These are phyloP conservation scores for Leccinum sublutescens DNA, from an alignment of 768 basidiomycete genomes.

Conservation along the genomic window DNA sequence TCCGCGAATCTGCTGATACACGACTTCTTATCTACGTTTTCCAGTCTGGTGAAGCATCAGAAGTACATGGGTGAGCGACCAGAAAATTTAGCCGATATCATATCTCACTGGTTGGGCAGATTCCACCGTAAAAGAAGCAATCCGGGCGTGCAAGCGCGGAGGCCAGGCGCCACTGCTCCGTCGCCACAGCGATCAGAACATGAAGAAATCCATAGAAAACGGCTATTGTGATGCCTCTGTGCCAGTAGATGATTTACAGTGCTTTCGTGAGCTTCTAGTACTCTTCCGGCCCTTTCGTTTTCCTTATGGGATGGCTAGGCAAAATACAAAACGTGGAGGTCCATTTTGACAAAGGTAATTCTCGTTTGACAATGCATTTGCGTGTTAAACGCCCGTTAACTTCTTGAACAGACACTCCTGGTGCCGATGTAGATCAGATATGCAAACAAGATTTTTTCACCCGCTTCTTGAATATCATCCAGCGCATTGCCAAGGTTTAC, in stretches of 20 bases:
- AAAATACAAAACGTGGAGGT: too few species aligned
- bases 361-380: too few species aligned
- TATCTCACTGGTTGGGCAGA: not conserved
- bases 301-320: too few species aligned
- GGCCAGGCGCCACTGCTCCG: constrained; percentile 20
- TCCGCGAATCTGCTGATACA: too few species aligned
- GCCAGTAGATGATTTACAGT: constrained; percentile 50
- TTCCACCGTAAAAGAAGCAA: not conserved
- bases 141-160: not conserved
- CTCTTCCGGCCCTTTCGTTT: too few species aligned
- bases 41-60: constrained; percentile 32
- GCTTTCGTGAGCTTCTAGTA: constrained; percentile 41
- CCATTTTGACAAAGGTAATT: too few species aligned
- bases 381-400: too few species aligned
- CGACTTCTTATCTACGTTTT: not conserved
- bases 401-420: too few species aligned
- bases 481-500: constrained; percentile 62
- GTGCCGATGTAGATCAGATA: too few species aligned
- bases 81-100: too few species aligned
- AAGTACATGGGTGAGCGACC: constrained; percentile 36
- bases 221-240: constrained; percentile 77
- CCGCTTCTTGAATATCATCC: not conserved
- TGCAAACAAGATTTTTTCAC: too few species aligned
- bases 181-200: constrained; percentile 58
- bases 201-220: constrained; percentile 55